Base-by-base conservation (phyloP, 2,329 filamentous ascomycete species). In the Phaeophleospora eucalypticola region DNA sequence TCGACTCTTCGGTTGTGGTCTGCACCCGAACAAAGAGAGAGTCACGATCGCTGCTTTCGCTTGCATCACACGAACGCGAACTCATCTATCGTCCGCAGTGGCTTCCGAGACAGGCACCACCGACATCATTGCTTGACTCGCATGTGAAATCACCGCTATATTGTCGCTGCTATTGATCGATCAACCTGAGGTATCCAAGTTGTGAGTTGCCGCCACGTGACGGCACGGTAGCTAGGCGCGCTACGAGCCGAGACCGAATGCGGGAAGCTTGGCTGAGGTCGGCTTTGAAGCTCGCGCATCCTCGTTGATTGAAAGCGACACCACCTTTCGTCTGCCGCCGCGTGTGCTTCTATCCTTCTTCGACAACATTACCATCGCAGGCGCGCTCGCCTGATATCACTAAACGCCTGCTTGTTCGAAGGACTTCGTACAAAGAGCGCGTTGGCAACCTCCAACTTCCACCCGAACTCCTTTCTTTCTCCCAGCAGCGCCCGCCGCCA, bases 391-490 rank as follows among this genome's bases (percentile, higher is more conserved):
- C n/a, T n/a, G n/a, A n/a, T 21, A 19, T 21, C 6, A 17, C 17
- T 38, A 12, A 6, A 12, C 24, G 6, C 7, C 24, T 29, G 24
- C 24, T 29, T 29, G 24, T 29, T 12, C 24, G 24, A 29, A 29
- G 12, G 7, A 29, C 12, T 29, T 6, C 6, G 24, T 29, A 7
- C 24, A 7, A 29, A 12, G 24, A 6, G 24, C 24, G 12, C 16
- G 12, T 17, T 17, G 8, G 14, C 36, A 4, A 18, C 36, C 4
- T 37, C 15, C 3, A 37, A 3, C n/a, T 17, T 6, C 10, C 29
- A 20, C 27, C 17, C 40, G 21, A 38, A 37, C 44, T 43, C 47
- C 43, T 43, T 36, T 16, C n/a, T 33, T 40, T 27, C 29, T 43
- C 18, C 45, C 4, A n/a, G 6, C 16, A 37, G 41, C 43, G 41